Evolutionary conservation across 495 filamentous ascomycete species (phyloP), one percentile per base, ranked within the genome.

Genomic region (Delitschia confertaspora): DNA sequence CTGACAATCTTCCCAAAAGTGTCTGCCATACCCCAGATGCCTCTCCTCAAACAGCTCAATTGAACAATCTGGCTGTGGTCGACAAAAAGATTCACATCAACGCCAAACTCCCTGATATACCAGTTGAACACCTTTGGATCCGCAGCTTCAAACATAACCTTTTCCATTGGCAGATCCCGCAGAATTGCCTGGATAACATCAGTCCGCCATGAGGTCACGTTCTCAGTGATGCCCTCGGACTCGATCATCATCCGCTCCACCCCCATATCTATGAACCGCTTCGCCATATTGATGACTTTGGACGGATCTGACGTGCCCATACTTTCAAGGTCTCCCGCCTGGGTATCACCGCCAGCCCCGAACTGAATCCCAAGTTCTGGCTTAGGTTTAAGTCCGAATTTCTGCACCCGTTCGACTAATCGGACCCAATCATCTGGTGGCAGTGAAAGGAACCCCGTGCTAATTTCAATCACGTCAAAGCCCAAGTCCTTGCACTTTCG

Each of bases 31-130:
- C 73, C 74, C 74, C 72, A 76, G 27, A 78, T 77, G 0, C 73
- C 74, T 31, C 64, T 59, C 37, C 73, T 63, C 37, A 77, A 52
- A 38, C 71, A 71, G 21, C 60, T 65, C 36, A 78, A 42, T 62
- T 78, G 73, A 42, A 76, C 72, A 45, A 76, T 76, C 64, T 78
- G 73, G 36, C 69, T 71, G 45, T 78, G 74, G 59, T 76, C 72
- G 34, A 78, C 72, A 55, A 77, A 76, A 11, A 77, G 42, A 45
- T 78, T 76, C 20, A 76, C 72, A 47, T 76, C 73, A 22, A 76
- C 65, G 5, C 74, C 73, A 56, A 78, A 77, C 56, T 76, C 71
- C 21, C 71, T 60, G 38, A 75, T 65, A 56, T 71, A 78, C 75
- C 74, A 78, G 29, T 74, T 74, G 39, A 71, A 78, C 3, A 77